phyloP scores from a whole-genome alignment of 768 basidiomycete genomes.

The Strobilomyces confusus region DNA sequence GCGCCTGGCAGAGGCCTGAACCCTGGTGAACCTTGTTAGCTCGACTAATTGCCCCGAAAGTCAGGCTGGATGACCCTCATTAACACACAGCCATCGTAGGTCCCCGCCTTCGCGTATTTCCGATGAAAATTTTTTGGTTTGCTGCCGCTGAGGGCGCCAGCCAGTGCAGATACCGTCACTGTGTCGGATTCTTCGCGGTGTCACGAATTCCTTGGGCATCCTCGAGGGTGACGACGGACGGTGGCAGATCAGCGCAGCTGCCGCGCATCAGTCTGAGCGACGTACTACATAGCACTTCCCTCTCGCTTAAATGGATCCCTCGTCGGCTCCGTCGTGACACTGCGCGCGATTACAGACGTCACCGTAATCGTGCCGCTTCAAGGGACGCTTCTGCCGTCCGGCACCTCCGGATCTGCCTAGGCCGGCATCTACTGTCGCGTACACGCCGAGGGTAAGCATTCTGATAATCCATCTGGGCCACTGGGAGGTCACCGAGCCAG shows the following conservation, averaged over 20 bases:
- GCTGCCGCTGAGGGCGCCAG: too few relatives aligned
- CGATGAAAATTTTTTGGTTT: slow-evolving; percentile 32
- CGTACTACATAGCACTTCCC: slow-evolving; percentile 10
- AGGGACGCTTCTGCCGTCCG: slow-evolving; percentile 11
- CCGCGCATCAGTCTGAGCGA: too few relatives aligned
- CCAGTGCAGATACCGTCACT: too few relatives aligned
- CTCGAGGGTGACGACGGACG: neutral
- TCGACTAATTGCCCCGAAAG: slow-evolving; percentile 33
- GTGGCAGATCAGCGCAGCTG: slow-evolving; percentile 3
- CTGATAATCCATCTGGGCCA: slow-evolving; percentile 23
- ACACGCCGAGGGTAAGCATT: slow-evolving; percentile 19
- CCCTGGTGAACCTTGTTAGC: slow-evolving; percentile 27
- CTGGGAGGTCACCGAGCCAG: slow-evolving; percentile 17
- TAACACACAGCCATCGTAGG: slow-evolving; percentile 37
- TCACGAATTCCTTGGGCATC: slow-evolving; percentile 2
- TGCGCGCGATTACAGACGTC: slow-evolving; percentile 5
- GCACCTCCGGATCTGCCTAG: slow-evolving; percentile 12
- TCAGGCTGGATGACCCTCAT: slow-evolving; percentile 29
- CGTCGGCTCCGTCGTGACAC: slow-evolving; percentile 22
- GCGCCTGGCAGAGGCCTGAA: slow-evolving; percentile 25
- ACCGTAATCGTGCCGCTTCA: slow-evolving; percentile 12
- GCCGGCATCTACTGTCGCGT: slow-evolving; percentile 18
- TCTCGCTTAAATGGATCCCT: slow-evolving; percentile 12
- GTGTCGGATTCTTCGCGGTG: slow-evolving; percentile 8
- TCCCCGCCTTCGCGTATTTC: slow-evolving; percentile 38